phyloP scores from a whole-genome alignment of 2,329 filamentous ascomycete species.

The Fusarium sterilihyphosum region DNA sequence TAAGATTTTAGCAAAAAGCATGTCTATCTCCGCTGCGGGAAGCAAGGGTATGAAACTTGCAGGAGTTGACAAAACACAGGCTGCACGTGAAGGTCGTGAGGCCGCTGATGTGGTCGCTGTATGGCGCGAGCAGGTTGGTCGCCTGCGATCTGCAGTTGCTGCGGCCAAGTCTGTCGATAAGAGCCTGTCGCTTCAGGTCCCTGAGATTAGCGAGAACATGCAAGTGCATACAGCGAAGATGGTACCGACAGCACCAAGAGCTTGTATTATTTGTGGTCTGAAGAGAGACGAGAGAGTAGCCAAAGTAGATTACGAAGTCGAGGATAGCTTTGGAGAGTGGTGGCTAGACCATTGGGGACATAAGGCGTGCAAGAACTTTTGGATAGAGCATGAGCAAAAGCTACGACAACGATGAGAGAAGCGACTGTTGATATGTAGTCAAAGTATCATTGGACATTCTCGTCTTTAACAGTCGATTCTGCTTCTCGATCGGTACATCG shows the following conservation, averaged over 20 bases:
- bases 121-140: constrained; percentile 81
- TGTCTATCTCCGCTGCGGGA: constrained; percentile 83
- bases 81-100: constrained; percentile 85
- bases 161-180: constrained; percentile 70
- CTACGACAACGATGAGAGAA: constrained; percentile 71
- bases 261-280: constrained; percentile 87
- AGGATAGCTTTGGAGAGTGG: constrained; percentile 96
- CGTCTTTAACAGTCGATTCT: background rate
- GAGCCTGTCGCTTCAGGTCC: constrained; percentile 63
- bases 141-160: constrained; percentile 77
- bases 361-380: constrained; percentile 83
- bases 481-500: background rate
- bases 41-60: constrained; percentile 91
- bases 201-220: constrained; percentile 77
- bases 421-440: background rate
- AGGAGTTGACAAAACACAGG: constrained; percentile 84
- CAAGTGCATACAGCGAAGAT: constrained; percentile 74
- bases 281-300: constrained; percentile 85
- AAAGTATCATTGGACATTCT: background rate
- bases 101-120: constrained; percentile 77
- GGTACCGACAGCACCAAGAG: constrained; percentile 77
- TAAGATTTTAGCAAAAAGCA: constrained; percentile 82
- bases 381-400: constrained; percentile 77
- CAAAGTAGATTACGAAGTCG: constrained; percentile 79
- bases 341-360: constrained; percentile 93